phyloP scores from a whole-genome alignment of 805 yeast genomes.

The Cyberlindnera americana region DNA sequence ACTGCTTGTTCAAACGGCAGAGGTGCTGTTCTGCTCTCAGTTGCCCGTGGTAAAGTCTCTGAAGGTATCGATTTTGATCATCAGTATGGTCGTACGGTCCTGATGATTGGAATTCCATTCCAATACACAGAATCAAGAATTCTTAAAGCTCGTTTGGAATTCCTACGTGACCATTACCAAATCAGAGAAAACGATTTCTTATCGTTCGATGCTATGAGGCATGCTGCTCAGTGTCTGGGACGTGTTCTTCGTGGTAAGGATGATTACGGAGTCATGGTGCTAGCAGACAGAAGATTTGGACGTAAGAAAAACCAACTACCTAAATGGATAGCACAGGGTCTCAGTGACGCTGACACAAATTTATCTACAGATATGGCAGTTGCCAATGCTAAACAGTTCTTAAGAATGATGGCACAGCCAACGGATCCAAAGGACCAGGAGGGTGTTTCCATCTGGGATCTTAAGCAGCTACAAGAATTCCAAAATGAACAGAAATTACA shows the following conservation, averaged over 20 bases:
- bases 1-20: slow-evolving; percentile 97
- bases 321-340: slow-evolving; percentile 94
- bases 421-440: slow-evolving; percentile 84
- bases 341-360: slow-evolving; percentile 86
- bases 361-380: slow-evolving; percentile 97
- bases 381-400: slow-evolving; percentile 88
- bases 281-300: slow-evolving; percentile 91
- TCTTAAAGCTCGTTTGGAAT: slow-evolving; percentile 90
- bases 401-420: slow-evolving; percentile 94
- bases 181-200: slow-evolving; percentile 91
- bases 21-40: slow-evolving; percentile 94
- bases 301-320: slow-evolving; percentile 86
- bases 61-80: slow-evolving; percentile 99
- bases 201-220: slow-evolving; percentile 99
- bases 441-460: slow-evolving; percentile 91
- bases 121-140: slow-evolving; percentile 98
- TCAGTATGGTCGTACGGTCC: slow-evolving; percentile 94
- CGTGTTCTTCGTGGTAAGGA: slow-evolving; percentile 97
- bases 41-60: slow-evolving; percentile 98
- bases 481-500: slow-evolving; percentile 48
- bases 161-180: slow-evolving; percentile 86
- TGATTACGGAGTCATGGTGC: slow-evolving; percentile 97
- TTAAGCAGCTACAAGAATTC: slow-evolving; percentile 56
- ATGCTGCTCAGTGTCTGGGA: slow-evolving; percentile 98
- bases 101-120: slow-evolving; percentile 99